Percentiles rank a stretch among this genome's conserved stretches.
Evolutionary conservation across 108 stramenopile species (phyloP).

Genomic region (Ochromonas danica): DNA sequence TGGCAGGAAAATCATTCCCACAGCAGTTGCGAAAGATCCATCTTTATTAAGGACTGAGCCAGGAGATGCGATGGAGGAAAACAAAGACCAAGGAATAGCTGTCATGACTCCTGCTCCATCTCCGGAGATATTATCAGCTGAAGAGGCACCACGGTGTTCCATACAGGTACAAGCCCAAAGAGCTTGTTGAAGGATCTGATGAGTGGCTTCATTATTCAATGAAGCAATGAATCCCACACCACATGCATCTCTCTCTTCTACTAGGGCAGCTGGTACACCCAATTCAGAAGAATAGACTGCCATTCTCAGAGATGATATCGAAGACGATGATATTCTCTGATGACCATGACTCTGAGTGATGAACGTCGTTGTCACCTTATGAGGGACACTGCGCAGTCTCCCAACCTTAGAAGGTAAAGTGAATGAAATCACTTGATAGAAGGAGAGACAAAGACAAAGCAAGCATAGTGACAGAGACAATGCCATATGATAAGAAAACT

Average conservation of each 20-base stretch:
- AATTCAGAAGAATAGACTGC: neutral
- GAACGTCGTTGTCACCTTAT: no score
- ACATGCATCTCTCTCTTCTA: conserved; percentile 50
- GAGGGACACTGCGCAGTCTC: no score
- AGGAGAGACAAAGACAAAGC: no score
- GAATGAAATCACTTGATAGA: no score
- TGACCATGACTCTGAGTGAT: no score
- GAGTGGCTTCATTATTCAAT: conserved; percentile 30
- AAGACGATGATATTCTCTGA: no score
- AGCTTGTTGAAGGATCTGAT: conserved; percentile 35
- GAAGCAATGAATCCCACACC: conserved; percentile 51
- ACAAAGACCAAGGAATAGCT: conserved; percentile 42
- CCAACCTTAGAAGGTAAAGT: no score
- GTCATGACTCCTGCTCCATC: conserved; percentile 55
- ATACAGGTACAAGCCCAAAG: conserved; percentile 48
- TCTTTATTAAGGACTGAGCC: conserved; percentile 34
- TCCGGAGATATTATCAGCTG: conserved; percentile 51
- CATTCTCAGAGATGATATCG: no score
- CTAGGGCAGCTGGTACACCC: neutral
- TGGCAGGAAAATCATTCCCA: conserved; percentile 50
- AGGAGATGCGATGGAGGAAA: neutral
- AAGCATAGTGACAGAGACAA: no score
- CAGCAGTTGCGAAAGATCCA: conserved; percentile 34
- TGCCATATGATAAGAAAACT: no score
- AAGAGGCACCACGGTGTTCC: conserved; percentile 54